Conservation (phyloP, 169 alveolate genomes). For the Besnoitia besnoiti region DNA sequence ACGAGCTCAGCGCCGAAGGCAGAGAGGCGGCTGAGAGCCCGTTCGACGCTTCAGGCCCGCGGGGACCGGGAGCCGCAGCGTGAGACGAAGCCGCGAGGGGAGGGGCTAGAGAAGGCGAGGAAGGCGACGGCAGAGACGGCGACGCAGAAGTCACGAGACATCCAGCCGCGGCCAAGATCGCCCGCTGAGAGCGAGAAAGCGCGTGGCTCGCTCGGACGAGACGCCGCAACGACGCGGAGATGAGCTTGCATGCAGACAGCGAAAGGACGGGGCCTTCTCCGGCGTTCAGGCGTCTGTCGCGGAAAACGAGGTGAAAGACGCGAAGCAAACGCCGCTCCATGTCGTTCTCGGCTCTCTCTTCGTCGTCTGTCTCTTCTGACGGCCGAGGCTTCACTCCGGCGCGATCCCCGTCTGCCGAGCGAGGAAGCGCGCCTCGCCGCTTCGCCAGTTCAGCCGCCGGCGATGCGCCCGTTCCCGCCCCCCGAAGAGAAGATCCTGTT, state of each 20-base stretch:
- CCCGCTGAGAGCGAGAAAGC: not conserved
- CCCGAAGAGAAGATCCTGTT: not conserved
- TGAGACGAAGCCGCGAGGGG: too few relatives aligned
- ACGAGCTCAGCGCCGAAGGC: too few relatives aligned
- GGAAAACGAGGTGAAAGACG: not conserved
- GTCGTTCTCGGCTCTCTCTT: not conserved
- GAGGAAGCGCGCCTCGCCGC: too few relatives aligned
- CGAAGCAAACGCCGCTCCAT: not conserved
- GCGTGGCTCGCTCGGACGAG: not conserved
- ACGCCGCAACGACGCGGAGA: not conserved
- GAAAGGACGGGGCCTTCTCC: constrained; percentile 26
- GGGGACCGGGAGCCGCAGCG: too few relatives aligned
- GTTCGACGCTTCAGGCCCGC: too few relatives aligned
- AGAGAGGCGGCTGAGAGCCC: too few relatives aligned
- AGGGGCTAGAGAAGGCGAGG: not conserved
- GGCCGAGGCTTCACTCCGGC: not conserved
- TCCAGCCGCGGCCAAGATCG: not conserved
- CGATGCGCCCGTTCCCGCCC: too few relatives aligned
- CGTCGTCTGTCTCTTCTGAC: not conserved
- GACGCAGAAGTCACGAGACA: not conserved
- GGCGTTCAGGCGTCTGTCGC: not conserved
- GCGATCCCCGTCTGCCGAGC: not conserved
- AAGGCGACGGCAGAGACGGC: not conserved
- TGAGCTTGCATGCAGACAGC: not conserved
- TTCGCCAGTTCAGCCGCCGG: too few relatives aligned